A percentile compares a stretch with the other conserved stretches of the same genome.
These are phyloP conservation scores for Brassica balearica DNA, from an alignment of 441 rosid species.

Conservation along the genomic window DNA sequence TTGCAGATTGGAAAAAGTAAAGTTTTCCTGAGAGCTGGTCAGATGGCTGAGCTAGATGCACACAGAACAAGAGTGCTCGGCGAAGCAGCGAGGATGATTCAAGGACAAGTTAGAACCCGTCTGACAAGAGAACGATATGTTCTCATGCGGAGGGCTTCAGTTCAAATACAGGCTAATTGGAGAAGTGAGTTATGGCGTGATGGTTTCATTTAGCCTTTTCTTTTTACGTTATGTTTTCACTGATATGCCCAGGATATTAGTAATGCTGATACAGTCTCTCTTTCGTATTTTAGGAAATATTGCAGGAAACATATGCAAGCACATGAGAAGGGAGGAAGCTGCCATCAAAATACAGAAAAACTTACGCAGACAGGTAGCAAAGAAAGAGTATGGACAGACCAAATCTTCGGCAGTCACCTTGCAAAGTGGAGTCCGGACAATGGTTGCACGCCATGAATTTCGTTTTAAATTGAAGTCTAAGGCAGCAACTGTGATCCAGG, in stretches of 20 bases:
- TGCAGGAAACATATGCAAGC: conserved; percentile 50
- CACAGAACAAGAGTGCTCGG: conserved; percentile 57
- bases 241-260: neutral
- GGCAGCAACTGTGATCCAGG: conserved; percentile 77
- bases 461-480: conserved; percentile 46
- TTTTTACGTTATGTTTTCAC: neutral
- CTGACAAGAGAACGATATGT: conserved; percentile 59
- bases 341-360: conserved; percentile 83
- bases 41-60: conserved; percentile 86
- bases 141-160: conserved; percentile 56
- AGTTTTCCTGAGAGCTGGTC: conserved; percentile 84
- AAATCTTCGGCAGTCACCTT: conserved; percentile 65
- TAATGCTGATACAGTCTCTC: conserved; percentile 30
- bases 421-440: conserved; percentile 74
- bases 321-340: conserved; percentile 64
- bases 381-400: conserved; percentile 51
- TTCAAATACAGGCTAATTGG: conserved; percentile 79
- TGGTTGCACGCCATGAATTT: conserved; percentile 61
- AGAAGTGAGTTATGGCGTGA: conserved; percentile 60
- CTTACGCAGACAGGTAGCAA: conserved; percentile 69
- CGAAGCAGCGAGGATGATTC: conserved; percentile 71
- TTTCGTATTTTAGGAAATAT: conserved; percentile 57
- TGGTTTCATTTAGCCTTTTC: neutral
- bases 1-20: conserved; percentile 83
- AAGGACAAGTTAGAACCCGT: conserved; percentile 55